Conservation (phyloP, 352 stramenopile genomes). For the Pythium insidiosum region DNA sequence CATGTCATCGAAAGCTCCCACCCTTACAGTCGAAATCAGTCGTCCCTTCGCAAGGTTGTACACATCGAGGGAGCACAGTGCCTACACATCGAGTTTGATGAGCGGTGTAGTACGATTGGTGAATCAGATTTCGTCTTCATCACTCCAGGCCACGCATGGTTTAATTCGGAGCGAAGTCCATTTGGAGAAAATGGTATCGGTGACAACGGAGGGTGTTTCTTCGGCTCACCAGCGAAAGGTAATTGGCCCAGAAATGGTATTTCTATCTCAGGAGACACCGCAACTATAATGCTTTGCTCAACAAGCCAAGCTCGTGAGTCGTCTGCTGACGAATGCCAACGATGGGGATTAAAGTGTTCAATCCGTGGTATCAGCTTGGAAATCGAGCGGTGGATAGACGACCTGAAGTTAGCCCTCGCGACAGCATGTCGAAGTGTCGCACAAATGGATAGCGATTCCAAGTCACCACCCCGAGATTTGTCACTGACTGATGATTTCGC, state of each 20-base stretch:
- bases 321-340: slow-evolving; percentile 24
- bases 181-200: slow-evolving; percentile 52
- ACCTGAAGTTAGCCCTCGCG: too few relatives aligned
- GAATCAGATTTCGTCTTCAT: slow-evolving; percentile 65
- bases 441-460: too few relatives aligned
- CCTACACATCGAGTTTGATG: slow-evolving; percentile 66
- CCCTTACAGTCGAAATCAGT: slow-evolving; percentile 53
- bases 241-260: slow-evolving; percentile 52
- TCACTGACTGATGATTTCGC: too few relatives aligned
- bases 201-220: slow-evolving; percentile 60
- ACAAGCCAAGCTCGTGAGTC: slow-evolving; percentile 46
- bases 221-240: slow-evolving; percentile 35
- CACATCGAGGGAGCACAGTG: slow-evolving; percentile 39
- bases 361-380: slow-evolving; percentile 30
- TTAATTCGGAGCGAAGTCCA: slow-evolving; percentile 44
- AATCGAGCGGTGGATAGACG: too few relatives aligned
- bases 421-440: too few relatives aligned
- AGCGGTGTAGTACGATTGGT: slow-evolving; percentile 40
- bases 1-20: slow-evolving; percentile 63
- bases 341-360: slow-evolving; percentile 55
- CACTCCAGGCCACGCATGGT: slow-evolving; percentile 44
- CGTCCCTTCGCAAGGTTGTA: slow-evolving; percentile 49
- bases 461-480: too few relatives aligned
- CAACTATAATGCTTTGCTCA: slow-evolving; percentile 54
- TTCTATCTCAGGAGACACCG: slow-evolving; percentile 50